phyloP scores from a whole-genome alignment of 106 monocot species.

The Apostasia ramifera region DNA sequence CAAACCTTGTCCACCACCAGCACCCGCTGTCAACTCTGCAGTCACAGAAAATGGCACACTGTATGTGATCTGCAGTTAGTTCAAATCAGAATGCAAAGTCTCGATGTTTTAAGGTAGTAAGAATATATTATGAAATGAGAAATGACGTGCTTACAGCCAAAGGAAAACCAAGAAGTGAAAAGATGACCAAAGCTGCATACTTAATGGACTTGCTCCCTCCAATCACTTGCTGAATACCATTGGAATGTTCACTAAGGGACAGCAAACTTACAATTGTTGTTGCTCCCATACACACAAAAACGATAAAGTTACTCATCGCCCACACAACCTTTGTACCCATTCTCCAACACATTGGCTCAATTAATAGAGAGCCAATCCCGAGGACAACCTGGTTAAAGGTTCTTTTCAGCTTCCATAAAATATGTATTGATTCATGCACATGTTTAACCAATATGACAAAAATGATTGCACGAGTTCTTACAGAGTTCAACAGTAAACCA shows the following conservation, averaged over 20 bases:
- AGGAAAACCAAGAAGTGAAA: constrained; percentile 94
- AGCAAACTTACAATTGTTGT: constrained; percentile 69
- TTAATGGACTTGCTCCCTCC: constrained; percentile 46
- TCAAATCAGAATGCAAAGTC: neutral
- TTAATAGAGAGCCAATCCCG: constrained; percentile 74
- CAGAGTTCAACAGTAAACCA: constrained; percentile 98
- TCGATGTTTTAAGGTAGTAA: neutral
- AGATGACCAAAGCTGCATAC: constrained; percentile 59
- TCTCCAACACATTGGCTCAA: constrained; percentile 76
- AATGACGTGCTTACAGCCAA: constrained; percentile 58
- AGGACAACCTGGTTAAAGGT: constrained; percentile 71
- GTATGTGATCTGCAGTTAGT: constrained; percentile 75
- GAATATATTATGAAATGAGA: neutral
- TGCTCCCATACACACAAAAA: constrained; percentile 84
- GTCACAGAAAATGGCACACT: constrained; percentile 98
- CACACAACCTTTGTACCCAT: constrained; percentile 80
- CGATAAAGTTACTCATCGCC: constrained; percentile 88
- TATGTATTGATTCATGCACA: constrained; percentile 1
- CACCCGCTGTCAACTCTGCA: constrained; percentile 89
- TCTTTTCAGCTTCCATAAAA: neutral
- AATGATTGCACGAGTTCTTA: constrained; percentile 55
- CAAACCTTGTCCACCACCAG: constrained; percentile 94
- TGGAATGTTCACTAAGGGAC: constrained; percentile 29
- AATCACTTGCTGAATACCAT: constrained; percentile 43
- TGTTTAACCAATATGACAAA: neutral